A percentile compares a stretch with the other conserved stretches of the same genome.
phyloP scores from a whole-genome alignment of 106 monocot species.

The Cymbidium sinense region DNA sequence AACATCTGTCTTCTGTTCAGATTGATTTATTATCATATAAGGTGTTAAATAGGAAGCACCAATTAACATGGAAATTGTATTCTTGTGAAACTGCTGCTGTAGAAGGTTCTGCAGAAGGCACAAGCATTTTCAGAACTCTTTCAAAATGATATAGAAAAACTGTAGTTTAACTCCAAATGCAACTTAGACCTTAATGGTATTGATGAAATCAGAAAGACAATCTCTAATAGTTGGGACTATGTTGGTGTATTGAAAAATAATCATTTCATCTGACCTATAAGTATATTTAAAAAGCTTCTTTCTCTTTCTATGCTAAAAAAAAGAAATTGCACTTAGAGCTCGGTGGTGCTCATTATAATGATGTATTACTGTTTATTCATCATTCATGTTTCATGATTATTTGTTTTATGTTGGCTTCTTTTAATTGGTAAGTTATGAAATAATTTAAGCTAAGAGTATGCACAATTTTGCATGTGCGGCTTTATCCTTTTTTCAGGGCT shows the following conservation, averaged over 20 bases:
- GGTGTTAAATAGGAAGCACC: background rate
- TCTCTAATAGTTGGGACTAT: background rate
- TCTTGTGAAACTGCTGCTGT: background rate
- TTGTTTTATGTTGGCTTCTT: background rate
- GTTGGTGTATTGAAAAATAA: background rate
- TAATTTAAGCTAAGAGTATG: background rate
- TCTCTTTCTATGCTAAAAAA: background rate
- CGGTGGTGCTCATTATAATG: background rate
- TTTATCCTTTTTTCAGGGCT: conserved; percentile 38
- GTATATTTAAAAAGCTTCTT: background rate
- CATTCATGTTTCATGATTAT: background rate
- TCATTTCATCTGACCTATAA: background rate
- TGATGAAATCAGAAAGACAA: background rate
- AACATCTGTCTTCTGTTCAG: background rate
- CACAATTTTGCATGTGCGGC: background rate
- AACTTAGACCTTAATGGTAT: background rate
- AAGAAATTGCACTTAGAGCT: background rate
- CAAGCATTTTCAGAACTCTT: background rate
- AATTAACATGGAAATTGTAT: background rate
- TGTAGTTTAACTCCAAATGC: background rate
- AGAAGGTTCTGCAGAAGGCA: background rate
- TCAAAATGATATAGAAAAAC: background rate
- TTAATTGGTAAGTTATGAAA: background rate
- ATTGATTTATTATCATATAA: background rate
- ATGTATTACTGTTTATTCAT: background rate